Conservation (phyloP, 2,329 filamentous ascomycete genomes). For the Beauveria medogensis region DNA sequence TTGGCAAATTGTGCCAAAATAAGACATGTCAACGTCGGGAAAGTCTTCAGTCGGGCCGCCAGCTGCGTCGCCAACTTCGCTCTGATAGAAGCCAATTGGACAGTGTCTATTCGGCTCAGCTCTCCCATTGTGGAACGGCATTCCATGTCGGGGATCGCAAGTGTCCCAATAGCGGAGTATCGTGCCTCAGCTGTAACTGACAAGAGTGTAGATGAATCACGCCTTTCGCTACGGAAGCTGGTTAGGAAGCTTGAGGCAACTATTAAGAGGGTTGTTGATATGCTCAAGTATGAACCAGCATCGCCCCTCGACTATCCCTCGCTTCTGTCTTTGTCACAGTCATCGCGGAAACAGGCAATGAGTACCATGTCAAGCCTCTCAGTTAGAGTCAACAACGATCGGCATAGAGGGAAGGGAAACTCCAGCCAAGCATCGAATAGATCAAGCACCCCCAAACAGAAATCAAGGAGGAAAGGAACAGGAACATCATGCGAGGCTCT, state of each 20-base stretch:
- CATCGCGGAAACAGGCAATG: slow-evolving; percentile 40
- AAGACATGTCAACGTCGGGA: slow-evolving; percentile 17
- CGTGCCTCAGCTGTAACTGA: background rate
- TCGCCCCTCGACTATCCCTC: slow-evolving; percentile 37
- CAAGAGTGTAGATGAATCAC: slow-evolving; percentile 25
- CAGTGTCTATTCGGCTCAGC: slow-evolving; percentile 32
- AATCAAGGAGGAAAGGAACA: background rate
- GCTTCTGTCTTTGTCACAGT: slow-evolving; percentile 38
- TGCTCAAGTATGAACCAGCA: slow-evolving; percentile 24
- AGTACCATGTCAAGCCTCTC: slow-evolving; percentile 41
- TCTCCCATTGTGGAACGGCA: slow-evolving; percentile 31
- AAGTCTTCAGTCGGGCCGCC: slow-evolving; percentile 12
- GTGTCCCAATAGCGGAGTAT: slow-evolving; percentile 13
- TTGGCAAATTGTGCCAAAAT: slow-evolving; percentile 26
- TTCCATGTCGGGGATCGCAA: slow-evolving; percentile 42
- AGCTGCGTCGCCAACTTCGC: slow-evolving; percentile 29
- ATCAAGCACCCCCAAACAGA: background rate
- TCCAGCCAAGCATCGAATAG: background rate
- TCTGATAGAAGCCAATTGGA: slow-evolving; percentile 33
- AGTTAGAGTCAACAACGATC: slow-evolving; percentile 18
- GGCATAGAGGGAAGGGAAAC: background rate
- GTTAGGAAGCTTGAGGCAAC: slow-evolving; percentile 35
- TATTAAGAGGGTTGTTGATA: slow-evolving; percentile 31
- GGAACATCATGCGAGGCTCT: background rate
- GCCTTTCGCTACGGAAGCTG: slow-evolving; percentile 32